Percentiles rank a stretch among this genome's conserved stretches.
Evolutionary conservation across 257 asterid genomes (phyloP).

Genomic region (Rauvolfia tetraphylla): DNA sequence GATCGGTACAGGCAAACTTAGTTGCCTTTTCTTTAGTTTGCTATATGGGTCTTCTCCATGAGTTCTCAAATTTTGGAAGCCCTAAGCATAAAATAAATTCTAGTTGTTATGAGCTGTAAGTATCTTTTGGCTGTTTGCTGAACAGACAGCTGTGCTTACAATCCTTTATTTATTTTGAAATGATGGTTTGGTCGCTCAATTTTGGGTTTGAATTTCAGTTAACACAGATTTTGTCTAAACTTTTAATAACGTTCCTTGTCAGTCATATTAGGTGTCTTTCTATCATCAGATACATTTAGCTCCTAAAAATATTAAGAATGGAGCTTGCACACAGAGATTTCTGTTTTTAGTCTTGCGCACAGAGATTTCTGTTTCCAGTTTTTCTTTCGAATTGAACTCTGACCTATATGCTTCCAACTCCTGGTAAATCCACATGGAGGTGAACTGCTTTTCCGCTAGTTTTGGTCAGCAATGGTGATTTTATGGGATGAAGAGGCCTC

Average conservation of each 20-base stretch:
- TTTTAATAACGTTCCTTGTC: neutral
- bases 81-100: neutral
- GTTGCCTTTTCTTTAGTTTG: neutral
- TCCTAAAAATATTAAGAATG: neutral
- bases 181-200: neutral
- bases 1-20: neutral
- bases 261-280: neutral
- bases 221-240: neutral
- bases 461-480: neutral
- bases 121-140: neutral
- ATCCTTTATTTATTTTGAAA: neutral
- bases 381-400: neutral
- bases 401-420: neutral
- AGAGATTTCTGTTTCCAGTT: neutral
- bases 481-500: slow-evolving; percentile 3
- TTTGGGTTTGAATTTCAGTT: neutral
- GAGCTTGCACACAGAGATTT: neutral
- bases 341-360: neutral
- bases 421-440: neutral
- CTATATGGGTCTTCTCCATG: neutral
- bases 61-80: neutral
- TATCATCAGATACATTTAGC: neutral
- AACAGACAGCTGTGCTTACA: neutral
- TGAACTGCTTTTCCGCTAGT: neutral
- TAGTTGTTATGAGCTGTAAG: neutral